phyloP scores from a whole-genome alignment of 1,139 yeast species.

The Nakaseomyces uthaithaninus region DNA sequence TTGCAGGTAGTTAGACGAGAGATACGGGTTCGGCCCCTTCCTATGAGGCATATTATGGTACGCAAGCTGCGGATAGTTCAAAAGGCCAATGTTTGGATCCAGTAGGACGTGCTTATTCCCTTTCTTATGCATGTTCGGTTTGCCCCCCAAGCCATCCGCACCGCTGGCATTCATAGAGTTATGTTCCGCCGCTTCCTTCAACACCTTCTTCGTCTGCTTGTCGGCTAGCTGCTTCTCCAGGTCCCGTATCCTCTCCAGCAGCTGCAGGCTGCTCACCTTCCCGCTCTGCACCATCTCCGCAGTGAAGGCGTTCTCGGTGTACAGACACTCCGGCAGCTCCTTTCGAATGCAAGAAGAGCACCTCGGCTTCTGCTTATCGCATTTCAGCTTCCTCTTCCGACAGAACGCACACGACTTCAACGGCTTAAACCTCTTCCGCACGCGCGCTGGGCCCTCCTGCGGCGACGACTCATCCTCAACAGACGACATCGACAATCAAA shows the following conservation, averaged over 20 bases:
- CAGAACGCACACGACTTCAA: constrained; percentile 30
- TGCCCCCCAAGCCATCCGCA: background rate
- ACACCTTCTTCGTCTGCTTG: constrained; percentile 1
- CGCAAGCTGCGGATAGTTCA: too few species aligned
- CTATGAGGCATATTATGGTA: too few species aligned
- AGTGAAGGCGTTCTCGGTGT: constrained; percentile 18
- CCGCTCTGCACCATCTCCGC: constrained; percentile 6
- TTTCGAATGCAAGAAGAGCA: constrained; percentile 25
- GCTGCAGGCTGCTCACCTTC: background rate
- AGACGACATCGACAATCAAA: too few species aligned
- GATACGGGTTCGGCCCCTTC: constrained; percentile 15
- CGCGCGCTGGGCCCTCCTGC: constrained; percentile 1
- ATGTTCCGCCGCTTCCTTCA: background rate
- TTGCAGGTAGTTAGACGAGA: constrained; percentile 15
- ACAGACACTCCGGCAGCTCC: constrained; percentile 21
- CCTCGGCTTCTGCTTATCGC: constrained; percentile 27
- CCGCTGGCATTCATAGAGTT: background rate
- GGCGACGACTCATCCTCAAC: constrained; percentile 15
- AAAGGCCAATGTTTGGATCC: too few species aligned
- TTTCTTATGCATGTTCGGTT: background rate
- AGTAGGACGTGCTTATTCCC: too few species aligned
- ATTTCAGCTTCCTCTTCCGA: constrained; percentile 28
- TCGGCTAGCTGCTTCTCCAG: constrained; percentile 9
- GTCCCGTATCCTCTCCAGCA: constrained; percentile 8
- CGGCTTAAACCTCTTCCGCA: constrained; percentile 14